Evolutionary conservation across 1,284 basidiomycete genomes (phyloP).

Genomic region (Leccinum pachyderme): DNA sequence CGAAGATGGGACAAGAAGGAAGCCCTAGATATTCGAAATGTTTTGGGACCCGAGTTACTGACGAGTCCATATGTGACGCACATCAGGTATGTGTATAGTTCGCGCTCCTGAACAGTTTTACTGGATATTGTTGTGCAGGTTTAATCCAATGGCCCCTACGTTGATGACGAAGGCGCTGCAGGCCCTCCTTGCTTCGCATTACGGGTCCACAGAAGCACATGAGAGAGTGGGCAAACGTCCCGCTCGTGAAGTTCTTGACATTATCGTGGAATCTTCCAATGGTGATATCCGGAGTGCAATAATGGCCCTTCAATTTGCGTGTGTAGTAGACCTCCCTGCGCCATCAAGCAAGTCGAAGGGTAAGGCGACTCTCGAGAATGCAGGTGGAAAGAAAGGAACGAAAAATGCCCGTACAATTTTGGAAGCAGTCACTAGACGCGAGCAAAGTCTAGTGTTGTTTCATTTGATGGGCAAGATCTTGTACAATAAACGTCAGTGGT

Average conservation of each 20-base stretch:
- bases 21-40: conserved; percentile 66
- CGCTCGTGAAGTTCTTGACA: conserved; percentile 65
- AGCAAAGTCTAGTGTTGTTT: conserved; percentile 86
- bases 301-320: conserved; percentile 88
- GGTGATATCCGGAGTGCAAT: conserved; percentile 93
- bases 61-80: conserved; percentile 67
- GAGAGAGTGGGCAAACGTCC: conserved; percentile 36
- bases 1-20: conserved; percentile 44
- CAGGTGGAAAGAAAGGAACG: conserved; percentile 2
- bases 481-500: conserved; percentile 83
- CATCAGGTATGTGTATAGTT: conserved; percentile 56
- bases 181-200: conserved; percentile 54
- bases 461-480: conserved; percentile 92
- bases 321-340: conserved; percentile 38
- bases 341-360: conserved; percentile 21
- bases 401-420: conserved; percentile 41
- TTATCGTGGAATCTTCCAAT: conserved; percentile 75
- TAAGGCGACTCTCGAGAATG: conserved; percentile 33
- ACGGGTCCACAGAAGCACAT: conserved; percentile 23
- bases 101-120: background rate
- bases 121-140: conserved; percentile 45
- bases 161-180: conserved; percentile 80
- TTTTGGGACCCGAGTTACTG: conserved; percentile 62
- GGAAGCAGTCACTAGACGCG: conserved; percentile 75
- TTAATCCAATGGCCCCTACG: conserved; percentile 89